phyloP scores from a whole-genome alignment of 495 filamentous ascomycete species.

The Astrocystis sublimbata region DNA sequence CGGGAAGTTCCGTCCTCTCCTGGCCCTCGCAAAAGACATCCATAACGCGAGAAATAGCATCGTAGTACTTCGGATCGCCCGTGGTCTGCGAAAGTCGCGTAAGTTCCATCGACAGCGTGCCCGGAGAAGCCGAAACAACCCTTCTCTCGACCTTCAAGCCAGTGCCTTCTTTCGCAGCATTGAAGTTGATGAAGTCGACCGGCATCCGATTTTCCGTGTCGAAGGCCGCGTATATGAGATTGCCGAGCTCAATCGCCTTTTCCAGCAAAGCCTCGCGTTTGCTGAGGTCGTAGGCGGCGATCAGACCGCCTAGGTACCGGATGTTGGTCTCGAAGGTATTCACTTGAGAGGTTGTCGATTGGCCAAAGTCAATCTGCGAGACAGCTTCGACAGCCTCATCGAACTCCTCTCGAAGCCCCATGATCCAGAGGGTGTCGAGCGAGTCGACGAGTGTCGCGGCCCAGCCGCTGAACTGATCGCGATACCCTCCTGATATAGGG shows the following conservation, averaged over 20 bases:
- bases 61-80: slow-evolving; percentile 83
- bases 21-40: slow-evolving; percentile 75
- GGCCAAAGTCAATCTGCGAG: slow-evolving; percentile 72
- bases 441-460: slow-evolving; percentile 86
- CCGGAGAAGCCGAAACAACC: slow-evolving; percentile 40
- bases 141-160: slow-evolving; percentile 34
- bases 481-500: slow-evolving; percentile 59
- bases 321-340: slow-evolving; percentile 85
- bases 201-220: slow-evolving; percentile 92
- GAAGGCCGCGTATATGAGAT: slow-evolving; percentile 81
- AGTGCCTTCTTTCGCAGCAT: slow-evolving; percentile 42
- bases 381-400: slow-evolving; percentile 74
- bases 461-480: slow-evolving; percentile 84
- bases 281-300: slow-evolving; percentile 78
- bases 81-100: slow-evolving; percentile 85
- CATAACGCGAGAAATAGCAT: slow-evolving; percentile 80
- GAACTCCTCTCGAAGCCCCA: slow-evolving; percentile 83
- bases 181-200: slow-evolving; percentile 57
- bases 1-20: slow-evolving; percentile 66
- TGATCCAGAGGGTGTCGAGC: slow-evolving; percentile 89
- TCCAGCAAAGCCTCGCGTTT: slow-evolving; percentile 68
- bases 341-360: slow-evolving; percentile 58
- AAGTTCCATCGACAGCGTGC: slow-evolving; percentile 77
- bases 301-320: slow-evolving; percentile 75
- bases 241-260: slow-evolving; percentile 81